Evolutionary conservation across 73 alveolate species (phyloP).

Genomic region (Tetrahymena borealis): DNA sequence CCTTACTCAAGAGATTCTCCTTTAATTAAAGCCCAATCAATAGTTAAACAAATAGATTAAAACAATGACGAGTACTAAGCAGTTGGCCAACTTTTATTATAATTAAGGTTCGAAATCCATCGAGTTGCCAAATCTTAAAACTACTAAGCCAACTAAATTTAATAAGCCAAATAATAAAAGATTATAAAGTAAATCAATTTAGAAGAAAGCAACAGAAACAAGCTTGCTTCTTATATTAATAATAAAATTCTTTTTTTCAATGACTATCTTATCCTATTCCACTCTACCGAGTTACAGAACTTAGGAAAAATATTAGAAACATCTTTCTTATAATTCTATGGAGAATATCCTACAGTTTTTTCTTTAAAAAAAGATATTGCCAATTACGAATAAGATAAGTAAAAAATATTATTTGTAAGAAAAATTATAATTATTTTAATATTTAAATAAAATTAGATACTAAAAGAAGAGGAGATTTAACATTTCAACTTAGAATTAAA

Average conservation of each 20-base stretch:
- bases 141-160: neutral
- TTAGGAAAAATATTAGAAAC: neutral
- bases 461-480: neutral
- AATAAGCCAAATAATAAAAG: neutral
- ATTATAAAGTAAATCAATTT: neutral
- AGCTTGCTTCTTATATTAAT: neutral
- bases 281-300: neutral
- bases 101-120: neutral
- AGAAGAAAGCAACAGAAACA: neutral
- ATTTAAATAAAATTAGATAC: neutral
- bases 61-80: neutral
- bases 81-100: neutral
- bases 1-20: neutral
- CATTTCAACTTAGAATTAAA: neutral
- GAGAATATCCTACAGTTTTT: neutral
- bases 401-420: neutral
- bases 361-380: neutral
- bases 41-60: neutral
- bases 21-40: neutral
- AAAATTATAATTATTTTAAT: neutral
- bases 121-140: neutral
- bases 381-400: neutral
- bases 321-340: neutral
- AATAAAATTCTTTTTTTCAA: neutral
- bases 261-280: neutral